Evolutionary conservation across 495 filamentous ascomycete species (phyloP).

Genomic region (Xylaria palmicola): DNA sequence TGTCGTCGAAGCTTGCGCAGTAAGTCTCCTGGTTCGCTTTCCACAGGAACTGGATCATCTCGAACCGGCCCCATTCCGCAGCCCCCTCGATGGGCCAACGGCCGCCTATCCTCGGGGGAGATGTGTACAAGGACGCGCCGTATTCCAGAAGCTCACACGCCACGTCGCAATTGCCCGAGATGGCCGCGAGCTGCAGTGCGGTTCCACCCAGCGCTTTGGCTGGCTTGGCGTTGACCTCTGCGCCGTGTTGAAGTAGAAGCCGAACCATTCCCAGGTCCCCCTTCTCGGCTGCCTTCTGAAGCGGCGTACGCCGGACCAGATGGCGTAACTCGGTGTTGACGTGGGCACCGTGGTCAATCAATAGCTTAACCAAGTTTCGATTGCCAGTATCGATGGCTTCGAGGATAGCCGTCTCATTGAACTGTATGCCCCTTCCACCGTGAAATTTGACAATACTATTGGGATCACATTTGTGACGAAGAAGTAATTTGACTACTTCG

Average conservation of each 20-base stretch:
- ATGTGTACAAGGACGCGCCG: constrained; percentile 18
- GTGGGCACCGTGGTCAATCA: neutral
- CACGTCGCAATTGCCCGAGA: constrained; percentile 11
- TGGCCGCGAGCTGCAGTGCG: neutral
- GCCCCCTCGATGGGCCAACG: constrained; percentile 44
- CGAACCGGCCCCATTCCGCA: constrained; percentile 44
- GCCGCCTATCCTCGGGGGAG: constrained; percentile 26
- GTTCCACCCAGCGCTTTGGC: neutral
- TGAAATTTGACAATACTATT: neutral
- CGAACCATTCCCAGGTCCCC: constrained; percentile 24
- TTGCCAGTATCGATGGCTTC: neutral
- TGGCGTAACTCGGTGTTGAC: neutral
- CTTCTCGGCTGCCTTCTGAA: constrained; percentile 31
- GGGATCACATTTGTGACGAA: neutral
- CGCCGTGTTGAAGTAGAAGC: constrained; percentile 12
- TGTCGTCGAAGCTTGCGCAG: neutral
- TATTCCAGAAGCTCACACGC: constrained; percentile 22
- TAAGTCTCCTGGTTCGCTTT: constrained; percentile 3
- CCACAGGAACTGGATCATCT: constrained; percentile 46
- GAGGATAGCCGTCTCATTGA: neutral
- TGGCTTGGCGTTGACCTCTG: neutral
- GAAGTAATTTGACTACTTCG: neutral
- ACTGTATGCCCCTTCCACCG: accelerated
- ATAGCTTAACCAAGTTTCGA: neutral
- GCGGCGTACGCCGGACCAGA: constrained; percentile 21